phyloP scores from a whole-genome alignment of 257 asterid genomes.

The Nicotiana obtusifolia region DNA sequence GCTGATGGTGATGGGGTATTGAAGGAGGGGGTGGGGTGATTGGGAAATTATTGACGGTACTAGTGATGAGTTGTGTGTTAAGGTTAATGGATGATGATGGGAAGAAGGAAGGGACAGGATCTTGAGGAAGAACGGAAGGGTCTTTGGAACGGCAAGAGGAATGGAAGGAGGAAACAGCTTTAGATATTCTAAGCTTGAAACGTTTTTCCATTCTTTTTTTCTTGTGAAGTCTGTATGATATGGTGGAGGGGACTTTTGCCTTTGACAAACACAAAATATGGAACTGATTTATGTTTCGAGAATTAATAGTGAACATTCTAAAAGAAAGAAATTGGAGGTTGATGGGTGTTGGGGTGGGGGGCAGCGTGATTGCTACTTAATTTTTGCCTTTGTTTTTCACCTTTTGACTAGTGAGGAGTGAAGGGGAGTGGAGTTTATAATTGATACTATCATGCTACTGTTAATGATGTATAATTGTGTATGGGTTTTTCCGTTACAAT shows the following conservation, averaged over 20 bases:
- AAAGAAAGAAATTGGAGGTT: neutral
- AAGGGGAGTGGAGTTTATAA: neutral
- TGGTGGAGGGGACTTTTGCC: neutral
- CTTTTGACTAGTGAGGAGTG: neutral
- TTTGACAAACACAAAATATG: neutral
- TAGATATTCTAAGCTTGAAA: conserved; percentile 50
- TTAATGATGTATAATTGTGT: no score
- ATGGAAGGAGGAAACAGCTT: conserved; percentile 37
- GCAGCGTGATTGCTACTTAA: neutral
- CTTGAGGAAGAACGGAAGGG: conserved; percentile 45
- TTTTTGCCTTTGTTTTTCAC: neutral
- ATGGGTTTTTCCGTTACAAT: no score
- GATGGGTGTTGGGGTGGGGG: neutral
- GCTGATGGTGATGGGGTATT: conserved; percentile 2
- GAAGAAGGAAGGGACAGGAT: conserved; percentile 50
- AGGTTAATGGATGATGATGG: conserved; percentile 1
- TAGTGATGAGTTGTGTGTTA: neutral
- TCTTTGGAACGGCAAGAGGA: conserved; percentile 60
- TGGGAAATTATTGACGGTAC: conserved; percentile 2
- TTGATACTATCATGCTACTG: no score
- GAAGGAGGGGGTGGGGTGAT: neutral
- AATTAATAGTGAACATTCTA: neutral
- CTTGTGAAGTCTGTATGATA: neutral
- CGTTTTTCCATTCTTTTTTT: neutral
- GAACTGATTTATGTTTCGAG: neutral